These are phyloP conservation scores for Lecanosticta acicola DNA, from an alignment of 2,329 filamentous ascomycete genomes.

Conservation along the genomic window DNA sequence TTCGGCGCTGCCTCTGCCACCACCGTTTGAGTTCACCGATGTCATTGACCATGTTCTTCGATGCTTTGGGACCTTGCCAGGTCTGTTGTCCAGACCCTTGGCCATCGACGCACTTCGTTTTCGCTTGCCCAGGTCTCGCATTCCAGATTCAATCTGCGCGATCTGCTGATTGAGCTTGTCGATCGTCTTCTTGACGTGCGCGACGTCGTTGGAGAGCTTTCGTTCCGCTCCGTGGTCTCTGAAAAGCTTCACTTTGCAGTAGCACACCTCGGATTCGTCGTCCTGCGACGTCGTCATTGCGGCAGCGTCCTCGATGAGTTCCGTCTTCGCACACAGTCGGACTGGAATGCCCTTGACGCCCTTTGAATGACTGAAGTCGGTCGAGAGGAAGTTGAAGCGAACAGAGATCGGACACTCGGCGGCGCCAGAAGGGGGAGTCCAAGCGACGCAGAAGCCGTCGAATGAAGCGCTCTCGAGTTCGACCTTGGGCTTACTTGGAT, in stretches of 20 bases:
- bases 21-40: conserved; percentile 50
- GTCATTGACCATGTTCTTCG: conserved; percentile 95
- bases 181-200: conserved; percentile 92
- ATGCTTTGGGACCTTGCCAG: conserved; percentile 82
- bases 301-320: conserved; percentile 48
- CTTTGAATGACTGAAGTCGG: conserved; percentile 97
- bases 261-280: conserved; percentile 66
- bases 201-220: conserved; percentile 89
- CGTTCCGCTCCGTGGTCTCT: conserved; percentile 91
- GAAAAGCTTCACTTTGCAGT: conserved; percentile 96
- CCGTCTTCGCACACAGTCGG: conserved; percentile 84
- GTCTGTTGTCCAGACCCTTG: conserved; percentile 50
- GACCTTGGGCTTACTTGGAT: conserved; percentile 41
- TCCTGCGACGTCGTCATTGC: conserved; percentile 25
- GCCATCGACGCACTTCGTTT: conserved; percentile 52
- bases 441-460: conserved; percentile 87
- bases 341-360: conserved; percentile 97
- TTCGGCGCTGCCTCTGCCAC: conserved; percentile 41
- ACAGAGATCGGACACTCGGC: conserved; percentile 83
- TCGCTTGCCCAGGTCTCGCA: conserved; percentile 55
- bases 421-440: conserved; percentile 61
- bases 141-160: conserved; percentile 61
- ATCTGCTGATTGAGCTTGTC: conserved; percentile 96
- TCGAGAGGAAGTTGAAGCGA: conserved; percentile 96
- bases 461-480: conserved; percentile 65